Conservation (phyloP, 192 early-diverging fungal species). For the Coemansia asiatica region DNA sequence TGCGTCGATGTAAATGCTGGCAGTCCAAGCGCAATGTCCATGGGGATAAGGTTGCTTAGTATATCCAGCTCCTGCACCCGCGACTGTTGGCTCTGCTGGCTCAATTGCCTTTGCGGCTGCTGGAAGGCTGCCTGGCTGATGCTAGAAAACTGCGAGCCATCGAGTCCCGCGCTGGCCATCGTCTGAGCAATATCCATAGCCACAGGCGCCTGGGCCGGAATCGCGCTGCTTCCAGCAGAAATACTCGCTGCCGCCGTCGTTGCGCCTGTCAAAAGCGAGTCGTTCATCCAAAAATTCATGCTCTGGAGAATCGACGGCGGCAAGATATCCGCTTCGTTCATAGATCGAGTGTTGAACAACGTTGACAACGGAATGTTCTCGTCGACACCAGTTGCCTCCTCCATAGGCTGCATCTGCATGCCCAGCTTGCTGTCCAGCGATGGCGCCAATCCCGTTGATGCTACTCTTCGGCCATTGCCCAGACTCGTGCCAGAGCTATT, state of each 20-base stretch:
- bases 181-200: constrained; percentile 5
- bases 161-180: background rate
- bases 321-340: constrained; percentile 52
- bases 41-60: constrained; percentile 34
- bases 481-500: background rate
- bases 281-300: constrained; percentile 57
- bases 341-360: constrained; percentile 40
- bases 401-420: background rate
- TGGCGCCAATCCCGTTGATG: background rate
- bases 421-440: background rate
- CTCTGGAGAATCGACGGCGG: constrained; percentile 52
- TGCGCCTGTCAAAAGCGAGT: constrained; percentile 43
- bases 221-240: background rate
- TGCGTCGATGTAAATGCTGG: constrained; percentile 14
- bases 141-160: constrained; percentile 4
- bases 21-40: constrained; percentile 52
- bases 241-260: constrained; percentile 2
- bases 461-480: background rate
- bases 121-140: background rate
- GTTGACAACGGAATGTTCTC: constrained; percentile 46
- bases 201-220: background rate
- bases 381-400: constrained; percentile 18
- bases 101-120: constrained; percentile 10
- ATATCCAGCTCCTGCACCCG: constrained; percentile 6
- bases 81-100: constrained; percentile 5